phyloP scores from a whole-genome alignment of 495 filamentous ascomycete species.

The Aspergillus bertholletiae region DNA sequence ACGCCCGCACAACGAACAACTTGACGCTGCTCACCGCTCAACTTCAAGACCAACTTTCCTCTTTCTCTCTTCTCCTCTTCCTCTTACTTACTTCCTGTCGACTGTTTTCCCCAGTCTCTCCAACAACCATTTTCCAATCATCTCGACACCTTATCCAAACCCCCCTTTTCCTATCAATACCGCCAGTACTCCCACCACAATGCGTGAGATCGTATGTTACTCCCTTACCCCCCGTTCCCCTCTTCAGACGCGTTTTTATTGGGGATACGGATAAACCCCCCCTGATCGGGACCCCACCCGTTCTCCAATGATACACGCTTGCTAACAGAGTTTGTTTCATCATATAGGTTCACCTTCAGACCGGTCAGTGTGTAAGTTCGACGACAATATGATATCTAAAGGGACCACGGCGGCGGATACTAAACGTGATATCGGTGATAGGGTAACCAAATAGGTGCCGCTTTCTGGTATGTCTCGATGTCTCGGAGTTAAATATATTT shows the following conservation, averaged over 20 bases:
- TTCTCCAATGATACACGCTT: slow-evolving; percentile 26
- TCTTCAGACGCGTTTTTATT: slow-evolving; percentile 36
- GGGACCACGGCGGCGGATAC: slow-evolving; percentile 10
- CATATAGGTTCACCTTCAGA: slow-evolving; percentile 91
- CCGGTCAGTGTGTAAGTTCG: slow-evolving; percentile 89
- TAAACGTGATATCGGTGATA: slow-evolving; percentile 40
- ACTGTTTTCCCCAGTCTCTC: slow-evolving; percentile 21
- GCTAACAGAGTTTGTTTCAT: slow-evolving; percentile 38
- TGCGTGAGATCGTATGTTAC: slow-evolving; percentile 91
- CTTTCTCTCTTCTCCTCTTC: slow-evolving; percentile 11
- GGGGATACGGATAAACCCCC: slow-evolving; percentile 20
- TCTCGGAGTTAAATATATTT: neutral
- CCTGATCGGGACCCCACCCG: slow-evolving; percentile 45
- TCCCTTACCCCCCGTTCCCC: slow-evolving; percentile 24
- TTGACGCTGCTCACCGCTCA: slow-evolving; percentile 24
- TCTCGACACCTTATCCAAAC: slow-evolving; percentile 19
- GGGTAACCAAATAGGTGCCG: slow-evolving; percentile 99
- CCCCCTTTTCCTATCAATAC: slow-evolving; percentile 21
- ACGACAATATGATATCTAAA: slow-evolving; percentile 8
- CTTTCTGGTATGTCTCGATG: slow-evolving; percentile 76
- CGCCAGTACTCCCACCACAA: slow-evolving; percentile 57
- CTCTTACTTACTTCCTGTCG: slow-evolving; percentile 19
- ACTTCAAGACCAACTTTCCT: slow-evolving; percentile 18
- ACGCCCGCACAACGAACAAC: slow-evolving; percentile 36
- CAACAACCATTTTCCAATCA: slow-evolving; percentile 11